Evolutionary conservation across 768 basidiomycete genomes (phyloP), one percentile per base, ranked within the genome.

Genomic region (Podaxis sp.): DNA sequence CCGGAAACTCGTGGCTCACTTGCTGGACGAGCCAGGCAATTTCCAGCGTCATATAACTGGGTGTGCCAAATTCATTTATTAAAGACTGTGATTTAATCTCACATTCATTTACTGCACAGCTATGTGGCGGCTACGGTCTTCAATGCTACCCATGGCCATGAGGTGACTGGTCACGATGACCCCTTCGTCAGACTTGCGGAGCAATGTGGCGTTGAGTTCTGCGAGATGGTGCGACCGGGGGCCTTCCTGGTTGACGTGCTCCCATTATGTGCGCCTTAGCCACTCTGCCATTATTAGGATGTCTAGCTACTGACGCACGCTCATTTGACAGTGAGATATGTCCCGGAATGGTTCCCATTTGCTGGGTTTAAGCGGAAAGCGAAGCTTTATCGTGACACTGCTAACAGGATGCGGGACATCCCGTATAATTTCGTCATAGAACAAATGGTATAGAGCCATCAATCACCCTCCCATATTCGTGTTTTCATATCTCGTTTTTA

Each of bases 331-430:
- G 57, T 63, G 14, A 52, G 59, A 37, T 66, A 70, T 55, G 60
- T 75, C 2, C 75, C 74, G 1, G 71, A 68, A 46, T 76, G 74
- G 74, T 63, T 74, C 40, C 74, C 72, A 6, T 73, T 73, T 1
- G 62, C 64, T 3, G 61, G 67, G 4, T 75, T 76, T 63, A 60
- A 69, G 53, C 56, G 48, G 14, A 63, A 68, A 18, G 73, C 73
- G 2, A 68, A 65, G 32, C 50, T 44, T 50, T 70, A 66, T 53
- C 51, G 52, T 2, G 59, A 62, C 37, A 50, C 46, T 18, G 63
- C 60, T 28, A 57, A 58, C 18, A 61, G 18, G 23, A 40, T 55
- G 37, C 40, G 51, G 37, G 63, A 66, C 35, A 23, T 59, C 10
- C 63, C 63, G 3, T 64, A 46, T 40, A 48, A 61, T n/a, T 56